Conservation (phyloP, 2,329 filamentous ascomycete genomes). For the Pyrenophora graminea region DNA sequence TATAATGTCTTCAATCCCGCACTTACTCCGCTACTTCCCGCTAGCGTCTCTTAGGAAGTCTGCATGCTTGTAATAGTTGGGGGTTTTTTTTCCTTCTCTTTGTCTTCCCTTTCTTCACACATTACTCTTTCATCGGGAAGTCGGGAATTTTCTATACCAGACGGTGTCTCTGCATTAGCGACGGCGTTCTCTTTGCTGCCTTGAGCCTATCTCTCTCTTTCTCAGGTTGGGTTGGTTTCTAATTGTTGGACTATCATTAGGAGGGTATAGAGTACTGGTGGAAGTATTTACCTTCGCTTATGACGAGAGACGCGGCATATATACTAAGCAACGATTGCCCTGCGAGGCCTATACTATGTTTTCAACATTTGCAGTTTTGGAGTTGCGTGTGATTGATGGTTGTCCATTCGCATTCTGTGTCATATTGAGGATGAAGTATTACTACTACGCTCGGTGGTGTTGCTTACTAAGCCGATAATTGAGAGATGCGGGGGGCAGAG, state of each 20-base stretch:
- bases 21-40: neutral
- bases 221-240: neutral
- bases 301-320: neutral
- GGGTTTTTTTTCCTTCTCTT: neutral
- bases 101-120: slow-evolving; percentile 8
- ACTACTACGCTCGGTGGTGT: too few species aligned
- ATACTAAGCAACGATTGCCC: slow-evolving; percentile 8
- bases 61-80: neutral
- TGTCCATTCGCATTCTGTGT: too few species aligned
- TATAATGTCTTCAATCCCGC: neutral
- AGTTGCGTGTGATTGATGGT: too few species aligned
- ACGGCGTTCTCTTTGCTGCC: slow-evolving; percentile 25
- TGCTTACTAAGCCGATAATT: too few species aligned
- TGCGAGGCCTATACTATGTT: slow-evolving; percentile 4
- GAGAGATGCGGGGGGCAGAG: too few species aligned
- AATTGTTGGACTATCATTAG: too few species aligned
- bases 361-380: neutral
- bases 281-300: neutral
- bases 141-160: slow-evolving; percentile 7
- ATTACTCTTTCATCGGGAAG: neutral
- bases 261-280: too few species aligned
- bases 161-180: slow-evolving; percentile 38
- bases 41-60: slow-evolving; percentile 8
- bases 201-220: neutral
- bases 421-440: too few species aligned